Percentiles rank a stretch among this genome's conserved stretches.
Conservation (phyloP, 2,329 filamentous ascomycete species). For the Ceratocystis ficicola region DNA sequence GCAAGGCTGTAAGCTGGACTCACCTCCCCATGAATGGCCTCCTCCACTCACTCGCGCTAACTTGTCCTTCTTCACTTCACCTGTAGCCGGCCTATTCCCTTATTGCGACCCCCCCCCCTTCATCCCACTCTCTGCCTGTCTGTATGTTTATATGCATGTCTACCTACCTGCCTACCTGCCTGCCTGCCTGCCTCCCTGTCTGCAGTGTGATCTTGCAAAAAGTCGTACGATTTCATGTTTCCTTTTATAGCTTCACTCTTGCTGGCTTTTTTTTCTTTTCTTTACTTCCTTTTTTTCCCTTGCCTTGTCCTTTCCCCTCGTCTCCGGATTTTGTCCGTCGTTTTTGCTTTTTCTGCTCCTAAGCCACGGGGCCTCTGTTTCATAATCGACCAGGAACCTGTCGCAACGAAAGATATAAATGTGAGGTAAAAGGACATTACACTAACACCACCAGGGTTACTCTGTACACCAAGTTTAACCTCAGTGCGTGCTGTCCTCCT, state of each 20-base stretch:
- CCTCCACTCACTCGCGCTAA: background rate
- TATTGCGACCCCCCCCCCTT: too few relatives aligned
- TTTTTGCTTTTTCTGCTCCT: conserved; percentile 3
- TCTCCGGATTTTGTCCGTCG: conserved; percentile 7
- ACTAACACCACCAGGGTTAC: background rate
- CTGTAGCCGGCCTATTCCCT: too few relatives aligned
- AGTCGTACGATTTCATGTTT: conserved; percentile 13
- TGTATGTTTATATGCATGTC: background rate
- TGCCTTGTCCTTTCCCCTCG: background rate
- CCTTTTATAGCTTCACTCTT: conserved; percentile 16
- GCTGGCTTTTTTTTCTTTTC: conserved; percentile 10
- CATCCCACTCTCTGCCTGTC: background rate
- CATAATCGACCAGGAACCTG: background rate
- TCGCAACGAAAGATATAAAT: too few relatives aligned
- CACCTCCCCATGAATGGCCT: too few relatives aligned
- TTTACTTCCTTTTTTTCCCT: background rate
- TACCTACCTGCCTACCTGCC: too few relatives aligned
- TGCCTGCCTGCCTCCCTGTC: background rate
- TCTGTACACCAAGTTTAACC: background rate
- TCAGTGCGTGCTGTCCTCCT: background rate
- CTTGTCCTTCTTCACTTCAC: background rate
- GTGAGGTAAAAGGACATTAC: too few relatives aligned
- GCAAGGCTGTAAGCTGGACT: too few relatives aligned
- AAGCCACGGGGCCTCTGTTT: background rate
- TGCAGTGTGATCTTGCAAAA: background rate